phyloP scores from a whole-genome alignment of 2,329 filamentous ascomycete species.

The Aspergillus aculeatus region DNA sequence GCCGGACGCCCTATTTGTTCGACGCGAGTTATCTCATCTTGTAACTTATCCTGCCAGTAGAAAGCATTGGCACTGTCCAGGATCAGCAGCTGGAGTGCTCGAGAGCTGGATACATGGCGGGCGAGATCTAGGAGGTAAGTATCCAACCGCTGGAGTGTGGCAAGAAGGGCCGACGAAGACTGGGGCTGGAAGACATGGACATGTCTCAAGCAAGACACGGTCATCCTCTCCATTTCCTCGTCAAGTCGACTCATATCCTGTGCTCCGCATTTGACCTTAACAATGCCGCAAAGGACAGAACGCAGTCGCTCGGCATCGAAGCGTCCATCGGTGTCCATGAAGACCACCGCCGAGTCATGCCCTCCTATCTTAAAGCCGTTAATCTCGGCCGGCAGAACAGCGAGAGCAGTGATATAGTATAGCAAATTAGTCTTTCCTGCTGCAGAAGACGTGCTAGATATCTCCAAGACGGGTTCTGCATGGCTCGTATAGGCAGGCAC shows the following conservation, averaged over 20 bases:
- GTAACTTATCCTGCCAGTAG: constrained; percentile 52
- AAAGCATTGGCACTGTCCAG: constrained; percentile 58
- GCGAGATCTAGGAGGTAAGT: constrained; percentile 49
- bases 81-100: constrained; percentile 51
- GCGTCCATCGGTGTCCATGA: constrained; percentile 56
- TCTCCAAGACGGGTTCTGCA: constrained; percentile 49
- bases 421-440: constrained; percentile 60
- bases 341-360: constrained; percentile 50
- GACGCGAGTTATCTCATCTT: constrained; percentile 43
- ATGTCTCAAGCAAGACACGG: constrained; percentile 50
- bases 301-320: constrained; percentile 53
- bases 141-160: constrained; percentile 49
- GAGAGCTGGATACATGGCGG: constrained; percentile 48
- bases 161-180: constrained; percentile 50
- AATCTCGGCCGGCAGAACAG: constrained; percentile 49
- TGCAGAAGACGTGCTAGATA: constrained; percentile 52
- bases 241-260: not conserved
- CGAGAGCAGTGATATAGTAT: constrained; percentile 54
- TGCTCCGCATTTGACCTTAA: constrained; percentile 18
- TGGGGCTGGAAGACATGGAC: constrained; percentile 60
- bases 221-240: constrained; percentile 24
- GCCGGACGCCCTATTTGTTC: constrained; percentile 36
- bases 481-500: not conserved
- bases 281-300: constrained; percentile 28
- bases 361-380: constrained; percentile 41